These are phyloP conservation scores for Candida pini DNA, from an alignment of 805 yeast genomes.

Conservation along the genomic window DNA sequence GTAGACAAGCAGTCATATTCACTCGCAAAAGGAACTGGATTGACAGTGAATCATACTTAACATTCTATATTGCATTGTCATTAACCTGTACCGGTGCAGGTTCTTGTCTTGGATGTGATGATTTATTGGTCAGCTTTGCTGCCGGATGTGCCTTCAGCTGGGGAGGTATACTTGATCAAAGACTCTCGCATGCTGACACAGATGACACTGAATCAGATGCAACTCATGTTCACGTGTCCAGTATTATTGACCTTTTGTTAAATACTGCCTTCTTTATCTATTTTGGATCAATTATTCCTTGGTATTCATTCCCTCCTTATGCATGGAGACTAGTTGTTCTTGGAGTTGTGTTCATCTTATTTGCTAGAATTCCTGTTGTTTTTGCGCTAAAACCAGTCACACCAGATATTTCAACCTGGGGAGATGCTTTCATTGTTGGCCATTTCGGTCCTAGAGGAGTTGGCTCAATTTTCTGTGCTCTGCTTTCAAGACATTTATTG, in stretches of 20 bases:
- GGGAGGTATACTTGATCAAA: conserved; percentile 53
- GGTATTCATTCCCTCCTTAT: conserved; percentile 68
- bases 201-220: conserved; percentile 42
- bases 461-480: conserved; percentile 83
- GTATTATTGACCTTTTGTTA: conserved; percentile 78
- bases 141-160: conserved; percentile 93
- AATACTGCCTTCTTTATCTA: conserved; percentile 85
- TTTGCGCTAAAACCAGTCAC: conserved; percentile 67
- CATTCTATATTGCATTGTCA: conserved; percentile 76
- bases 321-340: conserved; percentile 77
- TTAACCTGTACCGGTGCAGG: conserved; percentile 87
- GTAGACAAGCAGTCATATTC: conserved; percentile 65
- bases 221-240: conserved; percentile 57
- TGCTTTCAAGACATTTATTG: conserved; percentile 60
- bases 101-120: conserved; percentile 83
- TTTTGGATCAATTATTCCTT: conserved; percentile 87
- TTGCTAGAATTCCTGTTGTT: conserved; percentile 82
- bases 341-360: conserved; percentile 66
- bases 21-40: conserved; percentile 67
- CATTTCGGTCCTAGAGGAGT: conserved; percentile 97
- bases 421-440: conserved; percentile 91
- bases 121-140: conserved; percentile 79
- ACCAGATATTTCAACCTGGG: conserved; percentile 86
- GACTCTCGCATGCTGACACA: conserved; percentile 1
- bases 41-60: conserved; percentile 85